Evolutionary conservation across 1,139 yeast genomes (phyloP).

Genomic region (Hansenula sp.): DNA sequence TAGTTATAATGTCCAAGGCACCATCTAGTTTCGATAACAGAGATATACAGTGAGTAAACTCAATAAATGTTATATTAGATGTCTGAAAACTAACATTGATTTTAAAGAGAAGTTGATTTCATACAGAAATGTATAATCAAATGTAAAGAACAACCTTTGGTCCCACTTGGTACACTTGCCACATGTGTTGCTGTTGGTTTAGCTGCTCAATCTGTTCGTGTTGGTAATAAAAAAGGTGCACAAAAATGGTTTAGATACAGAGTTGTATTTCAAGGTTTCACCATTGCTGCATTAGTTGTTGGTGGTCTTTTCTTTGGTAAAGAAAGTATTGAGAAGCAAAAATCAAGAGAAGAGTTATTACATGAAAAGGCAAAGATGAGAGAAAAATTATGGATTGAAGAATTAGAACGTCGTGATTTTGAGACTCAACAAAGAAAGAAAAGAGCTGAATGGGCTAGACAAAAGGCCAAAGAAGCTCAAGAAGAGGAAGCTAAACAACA

Average conservation of each 20-base stretch:
- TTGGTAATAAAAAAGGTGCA: conserved; percentile 71
- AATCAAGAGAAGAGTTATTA: conserved; percentile 55
- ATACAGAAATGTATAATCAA: conserved; percentile 30
- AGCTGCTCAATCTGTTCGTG: conserved; percentile 71
- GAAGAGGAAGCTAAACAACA: conserved; percentile 6
- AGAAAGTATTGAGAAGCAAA: conserved; percentile 30
- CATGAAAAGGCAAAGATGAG: conserved; percentile 78
- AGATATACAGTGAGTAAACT: conserved; percentile 22
- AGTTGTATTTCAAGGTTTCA: conserved; percentile 79
- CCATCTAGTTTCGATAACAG: conserved; percentile 32
- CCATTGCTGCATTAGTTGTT: conserved; percentile 73
- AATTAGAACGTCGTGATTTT: conserved; percentile 78
- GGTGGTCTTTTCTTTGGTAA: conserved; percentile 68
- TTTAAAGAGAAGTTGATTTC: conserved; percentile 21
- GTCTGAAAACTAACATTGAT: conserved; percentile 2
- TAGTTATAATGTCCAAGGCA: conserved; percentile 24
- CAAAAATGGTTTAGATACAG: conserved; percentile 88
- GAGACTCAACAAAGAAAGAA: conserved; percentile 63
- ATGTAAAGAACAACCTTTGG: conserved; percentile 71
- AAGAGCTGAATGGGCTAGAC: conserved; percentile 45
- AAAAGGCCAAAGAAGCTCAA: conserved; percentile 28
- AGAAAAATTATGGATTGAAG: conserved; percentile 87
- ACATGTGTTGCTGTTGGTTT: conserved; percentile 78
- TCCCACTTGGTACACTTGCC: conserved; percentile 74
- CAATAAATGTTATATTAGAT: conserved; percentile 6